These are phyloP conservation scores for Linum tenue DNA, from an alignment of 345 rosid species.

Conservation along the genomic window DNA sequence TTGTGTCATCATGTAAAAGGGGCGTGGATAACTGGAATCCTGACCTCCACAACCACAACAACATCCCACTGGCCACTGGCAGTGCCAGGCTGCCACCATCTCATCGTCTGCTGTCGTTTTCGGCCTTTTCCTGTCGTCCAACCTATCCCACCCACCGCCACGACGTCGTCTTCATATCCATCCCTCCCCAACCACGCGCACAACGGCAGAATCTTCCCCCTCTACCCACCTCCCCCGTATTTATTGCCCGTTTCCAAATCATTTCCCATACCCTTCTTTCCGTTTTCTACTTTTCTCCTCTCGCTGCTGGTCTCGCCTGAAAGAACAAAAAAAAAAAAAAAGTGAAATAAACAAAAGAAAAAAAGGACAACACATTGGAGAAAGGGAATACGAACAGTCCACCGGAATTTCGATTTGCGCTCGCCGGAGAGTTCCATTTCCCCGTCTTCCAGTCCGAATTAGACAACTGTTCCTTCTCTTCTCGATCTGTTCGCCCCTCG, in stretches of 20 bases:
- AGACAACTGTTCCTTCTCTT: neutral
- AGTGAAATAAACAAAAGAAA: neutral
- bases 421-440: neutral
- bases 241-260: neutral
- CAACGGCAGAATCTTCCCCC: neutral
- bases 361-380: too few species aligned
- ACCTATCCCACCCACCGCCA: neutral
- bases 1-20: too few species aligned
- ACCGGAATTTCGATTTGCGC: neutral
- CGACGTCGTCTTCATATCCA: neutral
- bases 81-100: neutral
- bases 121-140: neutral
- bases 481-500: conserved; percentile 4
- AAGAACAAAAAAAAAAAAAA: neutral
- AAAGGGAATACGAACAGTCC: neutral
- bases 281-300: neutral
- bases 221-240: neutral
- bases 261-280: neutral
- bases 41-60: neutral
- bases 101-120: neutral
- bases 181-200: neutral
- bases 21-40: too few species aligned
- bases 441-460: too few species aligned
- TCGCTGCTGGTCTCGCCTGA: neutral
- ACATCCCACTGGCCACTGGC: neutral